Evolutionary conservation across 2,329 filamentous ascomycete genomes (phyloP).

Genomic region (Botrytis deweyae): DNA sequence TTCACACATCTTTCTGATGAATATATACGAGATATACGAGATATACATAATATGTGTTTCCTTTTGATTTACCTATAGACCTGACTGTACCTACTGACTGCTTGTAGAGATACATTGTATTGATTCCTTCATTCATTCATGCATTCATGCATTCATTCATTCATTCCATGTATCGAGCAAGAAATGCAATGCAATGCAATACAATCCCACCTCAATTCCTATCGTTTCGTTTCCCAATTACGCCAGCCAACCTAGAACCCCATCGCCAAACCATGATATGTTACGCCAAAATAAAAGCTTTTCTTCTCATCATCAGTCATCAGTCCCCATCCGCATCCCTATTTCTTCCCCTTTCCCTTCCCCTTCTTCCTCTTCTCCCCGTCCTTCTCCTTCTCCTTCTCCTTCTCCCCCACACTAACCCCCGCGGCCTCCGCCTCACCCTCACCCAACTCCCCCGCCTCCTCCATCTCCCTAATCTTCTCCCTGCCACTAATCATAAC

Average conservation of each 20-base stretch:
- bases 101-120: neutral
- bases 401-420: conserved; percentile 46
- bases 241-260: neutral
- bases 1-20: no score
- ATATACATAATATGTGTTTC: neutral
- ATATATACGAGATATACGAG: neutral
- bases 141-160: no score
- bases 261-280: neutral
- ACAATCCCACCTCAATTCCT: neutral
- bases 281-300: neutral
- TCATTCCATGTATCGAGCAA: neutral
- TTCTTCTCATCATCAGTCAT: neutral
- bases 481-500: conserved; percentile 86
- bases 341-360: conserved; percentile 35
- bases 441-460: conserved; percentile 56
- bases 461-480: conserved; percentile 69
- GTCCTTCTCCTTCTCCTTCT: conserved; percentile 29
- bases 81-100: neutral
- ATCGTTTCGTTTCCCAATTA: neutral
- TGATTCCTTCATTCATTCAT: neutral
- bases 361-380: conserved; percentile 32
- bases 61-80: neutral
- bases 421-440: conserved; percentile 76
- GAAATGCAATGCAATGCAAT: neutral
- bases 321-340: neutral